phyloP scores from a whole-genome alignment of 2,329 filamentous ascomycete genomes.

The Mycosphaerella sp. region DNA sequence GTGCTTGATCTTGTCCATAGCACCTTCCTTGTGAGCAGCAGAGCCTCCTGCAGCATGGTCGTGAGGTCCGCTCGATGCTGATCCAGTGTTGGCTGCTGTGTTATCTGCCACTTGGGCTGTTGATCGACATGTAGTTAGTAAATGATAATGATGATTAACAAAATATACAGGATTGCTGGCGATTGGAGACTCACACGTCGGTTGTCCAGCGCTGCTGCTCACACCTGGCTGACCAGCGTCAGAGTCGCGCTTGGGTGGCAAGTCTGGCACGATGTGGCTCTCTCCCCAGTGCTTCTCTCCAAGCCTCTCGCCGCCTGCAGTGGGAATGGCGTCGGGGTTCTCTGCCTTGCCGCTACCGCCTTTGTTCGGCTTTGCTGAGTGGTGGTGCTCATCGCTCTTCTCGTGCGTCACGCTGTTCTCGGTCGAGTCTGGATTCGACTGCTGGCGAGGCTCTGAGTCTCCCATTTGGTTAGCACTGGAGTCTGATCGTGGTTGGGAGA shows the following conservation, averaged over 20 bases:
- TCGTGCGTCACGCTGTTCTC: not conserved
- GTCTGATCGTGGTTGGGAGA: not conserved
- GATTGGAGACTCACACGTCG: slow-evolving; percentile 23
- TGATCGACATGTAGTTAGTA: not conserved
- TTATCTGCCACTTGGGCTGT: slow-evolving; percentile 19
- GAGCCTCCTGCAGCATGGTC: not conserved
- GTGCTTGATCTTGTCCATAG: slow-evolving; percentile 28
- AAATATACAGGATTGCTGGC: too few species aligned
- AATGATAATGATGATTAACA: not conserved
- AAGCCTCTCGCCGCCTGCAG: slow-evolving; percentile 30
- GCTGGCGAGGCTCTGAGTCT: not conserved
- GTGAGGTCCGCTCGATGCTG: slow-evolving; percentile 14
- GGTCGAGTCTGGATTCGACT: not conserved
- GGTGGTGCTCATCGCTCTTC: not conserved
- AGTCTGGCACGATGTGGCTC: slow-evolving; percentile 32
- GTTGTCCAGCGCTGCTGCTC: slow-evolving; percentile 26
- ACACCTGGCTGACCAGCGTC: slow-evolving; percentile 14
- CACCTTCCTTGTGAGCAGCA: slow-evolving; percentile 23
- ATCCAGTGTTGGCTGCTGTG: slow-evolving; percentile 29
- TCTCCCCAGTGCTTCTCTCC: slow-evolving; percentile 34
- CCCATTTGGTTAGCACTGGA: slow-evolving; percentile 7
- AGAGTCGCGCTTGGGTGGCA: slow-evolving; percentile 16
- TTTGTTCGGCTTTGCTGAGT: slow-evolving; percentile 13
- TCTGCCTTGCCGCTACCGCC: slow-evolving; percentile 17
- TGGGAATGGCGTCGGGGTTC: slow-evolving; percentile 31